Evolutionary conservation across 371 early-diverging fungal genomes (phyloP).

Genomic region (Mucor saturninus): DNA sequence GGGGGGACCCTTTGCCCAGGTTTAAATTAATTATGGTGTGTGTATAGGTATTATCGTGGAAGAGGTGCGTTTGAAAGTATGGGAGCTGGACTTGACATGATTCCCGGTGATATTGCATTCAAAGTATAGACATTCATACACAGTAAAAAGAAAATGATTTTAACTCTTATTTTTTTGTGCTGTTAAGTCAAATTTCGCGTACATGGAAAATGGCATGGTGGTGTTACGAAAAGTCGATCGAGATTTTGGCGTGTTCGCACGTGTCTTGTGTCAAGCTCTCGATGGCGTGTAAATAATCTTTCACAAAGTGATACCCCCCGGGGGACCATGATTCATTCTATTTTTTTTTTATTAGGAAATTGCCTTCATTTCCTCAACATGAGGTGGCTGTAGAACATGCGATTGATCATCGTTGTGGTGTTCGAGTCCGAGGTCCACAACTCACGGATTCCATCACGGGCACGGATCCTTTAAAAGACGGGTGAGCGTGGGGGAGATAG

Average conservation of each 20-base stretch:
- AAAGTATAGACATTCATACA: conserved; percentile 36
- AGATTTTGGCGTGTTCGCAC: conserved; percentile 55
- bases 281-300: conserved; percentile 40
- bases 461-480: conserved; percentile 61
- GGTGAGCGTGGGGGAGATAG: conserved; percentile 27
- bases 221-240: conserved; percentile 53
- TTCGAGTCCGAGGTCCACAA: conserved; percentile 53
- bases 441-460: conserved; percentile 55
- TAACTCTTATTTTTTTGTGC: background rate
- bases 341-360: conserved; percentile 22
- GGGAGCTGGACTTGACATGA: conserved; percentile 60
- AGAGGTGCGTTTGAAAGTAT: conserved; percentile 64
- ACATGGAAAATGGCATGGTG: conserved; percentile 49
- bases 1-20: no score
- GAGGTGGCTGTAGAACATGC: conserved; percentile 46
- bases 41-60: conserved; percentile 49
- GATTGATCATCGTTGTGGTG: conserved; percentile 54
- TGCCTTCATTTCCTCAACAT: conserved; percentile 54
- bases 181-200: conserved; percentile 56
- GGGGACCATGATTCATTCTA: background rate
- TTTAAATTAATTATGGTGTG: background rate
- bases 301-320: background rate
- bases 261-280: conserved; percentile 46
- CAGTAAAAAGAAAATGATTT: background rate
- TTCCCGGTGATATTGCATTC: conserved; percentile 63